Conservation (phyloP, 257 asterid genomes). For the Lithospermum erythrorhizon region DNA sequence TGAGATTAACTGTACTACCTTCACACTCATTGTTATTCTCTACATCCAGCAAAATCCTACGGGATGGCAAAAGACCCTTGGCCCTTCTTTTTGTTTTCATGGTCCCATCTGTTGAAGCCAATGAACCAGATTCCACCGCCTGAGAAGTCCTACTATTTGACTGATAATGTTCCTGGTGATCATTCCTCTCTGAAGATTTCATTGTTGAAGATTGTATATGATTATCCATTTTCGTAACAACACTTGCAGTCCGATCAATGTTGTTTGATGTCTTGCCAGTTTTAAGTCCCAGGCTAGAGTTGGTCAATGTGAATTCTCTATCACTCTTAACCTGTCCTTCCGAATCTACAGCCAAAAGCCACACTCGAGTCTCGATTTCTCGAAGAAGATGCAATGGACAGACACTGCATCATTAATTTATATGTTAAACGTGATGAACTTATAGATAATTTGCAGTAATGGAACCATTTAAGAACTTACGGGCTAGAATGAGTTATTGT, state of each 20-base stretch:
- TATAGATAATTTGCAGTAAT: slow-evolving; percentile 12
- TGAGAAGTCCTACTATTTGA: slow-evolving; percentile 43
- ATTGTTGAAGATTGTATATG: slow-evolving; percentile 44
- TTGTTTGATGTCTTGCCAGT: slow-evolving; percentile 61
- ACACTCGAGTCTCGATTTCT: slow-evolving; percentile 93
- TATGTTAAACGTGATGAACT: slow-evolving; percentile 8
- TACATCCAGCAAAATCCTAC: slow-evolving; percentile 46
- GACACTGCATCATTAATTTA: slow-evolving; percentile 39
- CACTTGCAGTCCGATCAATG: slow-evolving; percentile 66
- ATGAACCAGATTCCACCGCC: slow-evolving; percentile 33
- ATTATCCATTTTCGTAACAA: slow-evolving; percentile 67
- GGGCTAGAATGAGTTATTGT: slow-evolving; percentile 66
- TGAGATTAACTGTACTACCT: slow-evolving; percentile 20
- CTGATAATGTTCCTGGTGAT: slow-evolving; percentile 51
- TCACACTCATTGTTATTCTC: slow-evolving; percentile 56
- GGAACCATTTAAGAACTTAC: slow-evolving; percentile 35
- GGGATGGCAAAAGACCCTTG: slow-evolving; percentile 68
- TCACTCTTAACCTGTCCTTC: slow-evolving; percentile 83
- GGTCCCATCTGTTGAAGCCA: slow-evolving; percentile 31
- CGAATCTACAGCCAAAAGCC: slow-evolving; percentile 97
- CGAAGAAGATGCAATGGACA: slow-evolving; percentile 84
- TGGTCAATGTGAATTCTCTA: slow-evolving; percentile 42
- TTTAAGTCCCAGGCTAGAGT: slow-evolving; percentile 45
- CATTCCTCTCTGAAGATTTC: slow-evolving; percentile 51
- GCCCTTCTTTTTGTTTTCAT: slow-evolving; percentile 66